Base-by-base conservation (phyloP, 176 grass and related monocot species). In the Thalia dealbata region DNA sequence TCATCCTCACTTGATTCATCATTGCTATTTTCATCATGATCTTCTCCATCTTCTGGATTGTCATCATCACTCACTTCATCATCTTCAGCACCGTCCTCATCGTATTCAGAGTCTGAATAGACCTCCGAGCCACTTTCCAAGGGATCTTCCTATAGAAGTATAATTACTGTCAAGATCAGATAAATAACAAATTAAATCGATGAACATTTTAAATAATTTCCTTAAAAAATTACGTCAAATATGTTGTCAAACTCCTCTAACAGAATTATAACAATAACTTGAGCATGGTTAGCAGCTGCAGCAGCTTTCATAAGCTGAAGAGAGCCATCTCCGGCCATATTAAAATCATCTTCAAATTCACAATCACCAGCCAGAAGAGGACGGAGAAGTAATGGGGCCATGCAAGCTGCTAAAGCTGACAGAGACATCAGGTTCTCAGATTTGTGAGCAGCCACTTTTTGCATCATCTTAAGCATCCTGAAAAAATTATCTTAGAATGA, bases 381-480 rank as follows among this genome's bases (percentile, higher is more conserved):
- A 30, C 95, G 87, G 67, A 99, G 89, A 35, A 99, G 95, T 55
- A 99, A 91, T 74, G 95, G 95, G 44, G 95, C 90, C 95, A 99
- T 99, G 73, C 95, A 99, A 88, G 95, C 95, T 25, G 95, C 95
- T 79, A 99, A 74, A 73, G 95, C 95, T 64, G 90, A 89, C 68
- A 84, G 78, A 75, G 89, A 86, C 95, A 99, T 99, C 81, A 90
- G 84, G 81, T 99, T 99, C 76, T 88, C 84, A 27, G 81, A 73
- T 88, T 88, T 99, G 74, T 99, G 83, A 29, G 70, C 75, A 56
- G 74, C 95, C 52, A 99, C 90, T 59, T 78, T 75, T 78, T 84
- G 85, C 95, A 99, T 99, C 95, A 99, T 99, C 78, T 92, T 88
- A 78, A 99, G 90, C 75, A 83, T 91, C 85, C 95, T 99, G 83